Conservation (phyloP, 148 eudicot genomes). For the Limonium bicolor region DNA sequence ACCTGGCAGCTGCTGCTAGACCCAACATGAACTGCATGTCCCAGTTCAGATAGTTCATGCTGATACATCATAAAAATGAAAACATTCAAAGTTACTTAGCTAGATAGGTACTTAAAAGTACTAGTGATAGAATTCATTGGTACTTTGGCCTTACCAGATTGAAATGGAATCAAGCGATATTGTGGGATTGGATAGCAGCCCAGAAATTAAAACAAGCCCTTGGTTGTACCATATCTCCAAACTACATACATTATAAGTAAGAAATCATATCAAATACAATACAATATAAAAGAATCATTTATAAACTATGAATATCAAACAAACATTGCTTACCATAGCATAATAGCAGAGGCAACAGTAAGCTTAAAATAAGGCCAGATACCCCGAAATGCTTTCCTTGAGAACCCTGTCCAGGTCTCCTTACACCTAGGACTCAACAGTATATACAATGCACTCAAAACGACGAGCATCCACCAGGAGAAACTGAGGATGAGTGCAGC, state of each 20-base stretch:
- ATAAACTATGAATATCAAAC: too few relatives aligned
- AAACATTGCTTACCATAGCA: slow-evolving; percentile 8
- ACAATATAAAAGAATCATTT: too few relatives aligned
- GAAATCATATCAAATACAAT: too few relatives aligned
- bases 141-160: slow-evolving; percentile 10
- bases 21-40: slow-evolving; percentile 5
- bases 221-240: slow-evolving; percentile 31
- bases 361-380: slow-evolving; percentile 27
- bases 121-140: background rate
- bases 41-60: slow-evolving; percentile 6
- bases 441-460: slow-evolving; percentile 11
- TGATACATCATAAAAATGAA: background rate
- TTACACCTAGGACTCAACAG: slow-evolving; percentile 17
- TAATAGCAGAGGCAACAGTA: slow-evolving; percentile 22
- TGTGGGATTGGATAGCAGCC: slow-evolving; percentile 18
- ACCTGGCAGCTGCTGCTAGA: slow-evolving; percentile 2
- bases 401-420: slow-evolving; percentile 27
- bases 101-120: background rate
- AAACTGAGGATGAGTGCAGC: slow-evolving; percentile 18
- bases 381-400: slow-evolving; percentile 13
- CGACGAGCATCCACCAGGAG: slow-evolving; percentile 25
- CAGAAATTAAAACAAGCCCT: slow-evolving; percentile 30
- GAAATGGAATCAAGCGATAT: slow-evolving; percentile 25
- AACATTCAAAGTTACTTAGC: background rate
- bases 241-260: too few relatives aligned